A percentile compares a stretch with the other conserved stretches of the same genome.
Conservation (phyloP, 257 asterid genomes). For the Gynochthodes officinalis region DNA sequence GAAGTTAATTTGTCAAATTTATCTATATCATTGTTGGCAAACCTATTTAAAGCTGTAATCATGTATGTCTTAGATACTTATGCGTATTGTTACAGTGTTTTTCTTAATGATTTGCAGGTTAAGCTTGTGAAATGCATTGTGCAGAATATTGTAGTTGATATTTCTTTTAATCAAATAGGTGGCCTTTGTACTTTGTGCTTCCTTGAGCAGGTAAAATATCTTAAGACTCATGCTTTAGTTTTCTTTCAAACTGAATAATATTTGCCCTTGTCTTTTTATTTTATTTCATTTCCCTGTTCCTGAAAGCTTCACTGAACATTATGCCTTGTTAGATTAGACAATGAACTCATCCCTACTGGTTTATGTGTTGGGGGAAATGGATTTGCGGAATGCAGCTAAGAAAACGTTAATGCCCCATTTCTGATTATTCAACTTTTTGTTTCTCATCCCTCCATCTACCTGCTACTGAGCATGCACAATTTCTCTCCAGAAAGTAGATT, state of each 20-base stretch:
- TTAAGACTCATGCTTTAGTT: neutral
- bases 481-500: neutral
- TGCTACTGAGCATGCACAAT: neutral
- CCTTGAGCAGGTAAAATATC: constrained; percentile 44
- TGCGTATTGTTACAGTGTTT: neutral
- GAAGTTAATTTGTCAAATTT: neutral
- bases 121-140: constrained; percentile 50
- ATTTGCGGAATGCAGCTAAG: neutral
- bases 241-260: neutral
- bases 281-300: neutral
- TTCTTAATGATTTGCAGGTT: constrained; percentile 30
- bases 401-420: neutral
- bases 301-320: neutral
- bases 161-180: constrained; percentile 52
- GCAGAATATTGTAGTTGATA: constrained; percentile 45
- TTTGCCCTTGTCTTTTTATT: neutral
- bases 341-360: neutral
- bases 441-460: neutral
- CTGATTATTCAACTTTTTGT: neutral
- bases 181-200: constrained; percentile 51
- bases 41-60: neutral
- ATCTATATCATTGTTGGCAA: neutral
- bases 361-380: neutral
- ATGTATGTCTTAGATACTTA: neutral
- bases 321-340: neutral